These are phyloP conservation scores for Sphaerobolus stellatus DNA, from an alignment of 1,284 basidiomycete species.

Conservation along the genomic window DNA sequence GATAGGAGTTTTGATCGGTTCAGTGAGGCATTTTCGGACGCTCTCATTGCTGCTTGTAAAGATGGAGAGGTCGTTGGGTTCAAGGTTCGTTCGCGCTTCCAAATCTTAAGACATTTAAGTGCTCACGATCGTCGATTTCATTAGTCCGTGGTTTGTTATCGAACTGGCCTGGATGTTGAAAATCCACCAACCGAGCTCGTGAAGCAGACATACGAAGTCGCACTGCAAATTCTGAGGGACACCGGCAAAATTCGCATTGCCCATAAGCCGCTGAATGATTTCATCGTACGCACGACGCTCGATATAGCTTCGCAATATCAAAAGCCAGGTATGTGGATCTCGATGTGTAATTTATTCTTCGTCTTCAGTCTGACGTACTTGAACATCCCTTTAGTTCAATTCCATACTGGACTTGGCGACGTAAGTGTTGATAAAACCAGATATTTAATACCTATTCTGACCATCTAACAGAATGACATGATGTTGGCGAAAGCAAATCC, in stretches of 20 bases:
- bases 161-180: conserved; percentile 64
- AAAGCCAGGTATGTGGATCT: conserved; percentile 52
- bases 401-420: conserved; percentile 78
- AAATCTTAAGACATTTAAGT: neutral
- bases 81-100: conserved; percentile 41
- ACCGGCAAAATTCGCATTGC: conserved; percentile 49
- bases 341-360: neutral
- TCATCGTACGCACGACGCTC: conserved; percentile 56
- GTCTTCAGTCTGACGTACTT: neutral
- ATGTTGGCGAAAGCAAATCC: conserved; percentile 59
- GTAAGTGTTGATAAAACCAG: neutral
- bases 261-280: conserved; percentile 64
- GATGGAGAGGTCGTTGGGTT: conserved; percentile 61
- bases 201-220: neutral
- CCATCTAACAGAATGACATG: conserved; percentile 31
- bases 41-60: conserved; percentile 35
- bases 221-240: conserved; percentile 19
- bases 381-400: conserved; percentile 56
- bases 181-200: neutral
- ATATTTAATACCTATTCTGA: neutral
- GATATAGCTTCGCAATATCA: conserved; percentile 47
- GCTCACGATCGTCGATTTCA: neutral
- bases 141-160: conserved; percentile 65
- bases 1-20: conserved; percentile 33
- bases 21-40: conserved; percentile 28